Base-by-base conservation (phyloP, 148 eudicot species). In the Rhododendron ferrugineum region DNA sequence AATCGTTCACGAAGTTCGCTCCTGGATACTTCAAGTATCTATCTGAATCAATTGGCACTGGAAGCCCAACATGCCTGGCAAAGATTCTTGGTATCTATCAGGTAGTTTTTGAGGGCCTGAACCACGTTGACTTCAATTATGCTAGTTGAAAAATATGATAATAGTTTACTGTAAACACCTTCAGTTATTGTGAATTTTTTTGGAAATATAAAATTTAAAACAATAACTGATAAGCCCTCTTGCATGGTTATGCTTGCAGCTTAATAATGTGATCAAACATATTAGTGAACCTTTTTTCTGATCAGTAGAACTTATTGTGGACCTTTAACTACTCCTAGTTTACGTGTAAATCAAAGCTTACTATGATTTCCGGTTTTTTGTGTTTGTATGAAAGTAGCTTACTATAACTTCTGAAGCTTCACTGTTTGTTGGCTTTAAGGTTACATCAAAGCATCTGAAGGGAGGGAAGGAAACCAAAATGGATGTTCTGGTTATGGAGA, bases 21-120 rank as follows among this genome's bases (percentile, higher is more conserved):
- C 98, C 98, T 5, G 92, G 85, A 58, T 97, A 97, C 83, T 97
- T 97, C 79, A 92, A 93, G 81, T 95, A 97, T 91, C 88, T 97
- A 77, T 93, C 93, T 44, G 93, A 92, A 81, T 91, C 99, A 22
- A 95, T 95, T 83, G 86, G 85, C 80, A 79, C 93, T 28, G 92
- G 94, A 86, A 93, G 96, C 85, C 99, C 99, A 49, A 97, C 98
- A 37, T 94, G 98, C 91, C 93, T 97, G 54, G 99, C 98, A 3
- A 97, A 95, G 90, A 91, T 97, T 82, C 89, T 97, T 81, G 99
- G 99, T 20, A 95, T 95, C 60, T 97, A 94, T 91, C 98, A 97
- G 99, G 99, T 97, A 97, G 6, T 85, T 83, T 87, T 36, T 23
- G 32, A 75, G 80, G 64, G 50, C n/a, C 16, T 82, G 50, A 37